Conservation (phyloP, 108 stramenopile species). For the Phaeodactylum tricornutum region DNA sequence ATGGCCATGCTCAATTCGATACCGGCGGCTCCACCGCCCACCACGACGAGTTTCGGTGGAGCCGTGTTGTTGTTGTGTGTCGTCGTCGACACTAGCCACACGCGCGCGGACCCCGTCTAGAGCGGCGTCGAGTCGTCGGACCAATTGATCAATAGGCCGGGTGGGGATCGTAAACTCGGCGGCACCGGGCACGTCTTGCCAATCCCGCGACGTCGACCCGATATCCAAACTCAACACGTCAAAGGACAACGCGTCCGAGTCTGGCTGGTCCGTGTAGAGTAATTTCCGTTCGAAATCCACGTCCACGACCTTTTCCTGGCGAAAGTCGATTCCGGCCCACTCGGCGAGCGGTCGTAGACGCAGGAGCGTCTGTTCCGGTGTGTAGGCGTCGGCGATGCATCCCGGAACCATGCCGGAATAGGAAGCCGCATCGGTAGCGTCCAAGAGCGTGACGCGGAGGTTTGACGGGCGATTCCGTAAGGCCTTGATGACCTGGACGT, state of each 20-base stretch:
- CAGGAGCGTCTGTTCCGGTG: conserved; percentile 50
- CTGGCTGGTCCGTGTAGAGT: conserved; percentile 13
- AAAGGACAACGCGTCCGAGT: conserved; percentile 29
- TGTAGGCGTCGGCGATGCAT: conserved; percentile 68
- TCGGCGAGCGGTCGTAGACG: conserved; percentile 46
- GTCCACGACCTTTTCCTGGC: conserved; percentile 57
- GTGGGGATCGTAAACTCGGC: conserved; percentile 62
- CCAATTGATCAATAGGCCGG: conserved; percentile 72
- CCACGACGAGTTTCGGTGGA: conserved; percentile 52
- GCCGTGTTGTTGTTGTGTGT: conserved; percentile 5
- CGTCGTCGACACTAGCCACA: not conserved
- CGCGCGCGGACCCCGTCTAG: conserved; percentile 12
- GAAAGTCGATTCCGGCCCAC: conserved; percentile 65
- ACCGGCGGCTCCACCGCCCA: conserved; percentile 96
- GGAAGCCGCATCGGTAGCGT: conserved; percentile 67
- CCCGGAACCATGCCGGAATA: conserved; percentile 99
- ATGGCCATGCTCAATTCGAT: conserved; percentile 88
- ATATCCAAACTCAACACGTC: conserved; percentile 76
- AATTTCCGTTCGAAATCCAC: conserved; percentile 38
- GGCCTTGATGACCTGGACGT: conserved; percentile 90
- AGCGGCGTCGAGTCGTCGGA: conserved; percentile 34
- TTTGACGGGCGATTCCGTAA: conserved; percentile 44
- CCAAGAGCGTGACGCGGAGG: conserved; percentile 83
- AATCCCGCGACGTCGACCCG: conserved; percentile 68
- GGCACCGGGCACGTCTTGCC: conserved; percentile 45